Evolutionary conservation across 2,329 filamentous ascomycete genomes (phyloP), one percentile per base, ranked within the genome.

Genomic region (Apiospora koreana): DNA sequence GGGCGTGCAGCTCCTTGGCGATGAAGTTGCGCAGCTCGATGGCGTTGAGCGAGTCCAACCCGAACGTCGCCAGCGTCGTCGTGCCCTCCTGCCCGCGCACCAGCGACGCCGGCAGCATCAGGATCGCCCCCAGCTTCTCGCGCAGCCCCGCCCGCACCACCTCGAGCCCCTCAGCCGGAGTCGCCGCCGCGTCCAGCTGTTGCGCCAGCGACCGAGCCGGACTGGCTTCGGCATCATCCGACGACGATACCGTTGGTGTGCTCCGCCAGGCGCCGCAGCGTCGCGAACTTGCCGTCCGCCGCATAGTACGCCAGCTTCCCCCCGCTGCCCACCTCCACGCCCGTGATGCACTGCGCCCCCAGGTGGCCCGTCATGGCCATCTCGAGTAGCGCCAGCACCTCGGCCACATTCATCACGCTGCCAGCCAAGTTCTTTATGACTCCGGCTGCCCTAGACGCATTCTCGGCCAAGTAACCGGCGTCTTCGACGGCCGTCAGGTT

Each of bases 241-340:
- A n/a, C n/a, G n/a, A n/a, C n/a, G n/a, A n/a, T n/a, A n/a, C n/a
- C n/a, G n/a, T n/a, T n/a, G n/a, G n/a, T n/a, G n/a, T n/a, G n/a
- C n/a, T n/a, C n/a, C n/a, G n/a, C n/a, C n/a, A n/a, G n/a, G n/a
- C n/a, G n/a, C n/a, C n/a, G n/a, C n/a, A n/a, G n/a, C n/a, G n/a
- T n/a, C n/a, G 83, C 83, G 78, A 89, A 89, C 75, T 87, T 88
- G 68, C 83, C 85, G 65, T 89, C 87, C 2, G 81, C 75, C 2
- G 83, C 83, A 83, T 86, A 89, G 79, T 87, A 89, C 41, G n/a
- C n/a, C n/a, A n/a, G n/a, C n/a, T n/a, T n/a, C n/a, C n/a, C n/a
- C n/a, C n/a, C n/a, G n/a, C n/a, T n/a, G n/a, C n/a, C n/a, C n/a
- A n/a, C n/a, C n/a, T n/a, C n/a, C n/a, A n/a, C n/a, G n/a, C n/a